A percentile compares a stretch with the other conserved stretches of the same genome.
Evolutionary conservation across 78 protist species (phyloP).

Genomic region (Dictyostelium firmibasis): DNA sequence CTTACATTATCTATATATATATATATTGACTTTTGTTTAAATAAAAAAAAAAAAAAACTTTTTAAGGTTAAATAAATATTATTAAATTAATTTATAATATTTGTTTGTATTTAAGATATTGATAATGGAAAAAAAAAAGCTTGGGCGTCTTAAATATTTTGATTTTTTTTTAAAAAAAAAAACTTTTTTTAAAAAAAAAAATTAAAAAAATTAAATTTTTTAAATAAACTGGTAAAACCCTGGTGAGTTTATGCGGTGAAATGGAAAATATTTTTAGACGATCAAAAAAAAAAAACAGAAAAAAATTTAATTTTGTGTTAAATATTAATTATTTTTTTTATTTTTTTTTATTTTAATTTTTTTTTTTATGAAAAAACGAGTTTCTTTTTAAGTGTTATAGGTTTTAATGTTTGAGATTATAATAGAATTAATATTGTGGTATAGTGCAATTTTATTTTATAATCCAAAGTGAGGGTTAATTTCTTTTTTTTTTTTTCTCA

Average conservation of each 20-base stretch:
- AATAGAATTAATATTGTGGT: too few species aligned
- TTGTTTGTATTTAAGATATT: not conserved
- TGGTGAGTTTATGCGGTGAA: not conserved
- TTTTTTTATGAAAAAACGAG: too few species aligned
- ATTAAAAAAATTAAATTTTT: not conserved
- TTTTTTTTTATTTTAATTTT: too few species aligned
- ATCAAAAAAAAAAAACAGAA: not conserved
- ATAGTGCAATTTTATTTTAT: too few species aligned
- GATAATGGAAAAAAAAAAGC: not conserved
- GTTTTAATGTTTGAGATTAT: too few species aligned
- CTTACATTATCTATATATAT: not conserved
- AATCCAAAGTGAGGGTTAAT: too few species aligned
- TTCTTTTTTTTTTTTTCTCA: too few species aligned
- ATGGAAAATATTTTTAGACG: not conserved
- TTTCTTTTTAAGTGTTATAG: too few species aligned
- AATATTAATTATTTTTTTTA: too few species aligned
- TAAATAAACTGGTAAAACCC: not conserved
- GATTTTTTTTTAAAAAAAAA: conserved; percentile 1
- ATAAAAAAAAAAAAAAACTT: not conserved
- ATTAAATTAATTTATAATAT: too few species aligned
- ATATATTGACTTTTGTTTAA: not conserved
- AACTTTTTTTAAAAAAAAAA: not conserved
- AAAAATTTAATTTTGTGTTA: too few species aligned
- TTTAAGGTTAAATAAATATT: not conserved
- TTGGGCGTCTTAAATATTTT: not conserved